Base-by-base conservation (phyloP, 257 asterid species). In the Solanum phureja region DNA sequence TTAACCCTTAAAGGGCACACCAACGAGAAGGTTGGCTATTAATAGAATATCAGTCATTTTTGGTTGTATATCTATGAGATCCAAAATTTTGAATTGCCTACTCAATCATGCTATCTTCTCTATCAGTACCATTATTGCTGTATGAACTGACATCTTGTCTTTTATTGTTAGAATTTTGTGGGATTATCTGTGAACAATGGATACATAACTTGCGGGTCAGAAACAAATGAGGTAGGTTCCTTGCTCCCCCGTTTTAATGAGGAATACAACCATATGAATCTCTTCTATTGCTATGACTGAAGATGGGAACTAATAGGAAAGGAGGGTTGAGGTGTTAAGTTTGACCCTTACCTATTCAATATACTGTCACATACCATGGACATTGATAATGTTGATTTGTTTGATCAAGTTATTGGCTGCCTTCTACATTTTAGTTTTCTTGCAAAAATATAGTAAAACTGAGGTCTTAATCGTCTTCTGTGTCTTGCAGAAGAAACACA, bases 191-290 rank as follows among this genome's bases (percentile, higher is more conserved):
- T 94, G 90, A 90, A 92, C 89, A 96, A 95, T 91, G 99, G 98
- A 88, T 97, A 95, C 90, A 95, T 97, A 79, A 88, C 98, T 6
- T 97, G 99, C 72, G 99, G 99, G 75, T 95, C 98, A 4, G 99
- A 97, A 93, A 94, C 99, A 72, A 97, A 97, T 86, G 99, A 95
- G 98, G 99, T 91, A 83, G 89, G 90, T 60, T 76, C 69, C 83
- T 21, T 64, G 37, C 74, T 68, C 56, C 35, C 35, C 69, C 2
- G 44, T 79, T 79, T 27, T 79, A 79, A 27, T 27, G 64, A 79
- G 40, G 40, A 79, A 44, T 27, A 44, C 38, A 8, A 8, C 6
- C 37, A 27, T 44, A 27, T 44, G 16, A 44, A 79, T 79, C 85
- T 79, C 85, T 79, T 24, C 66, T 27, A 44, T 42, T 79, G 66